These are phyloP conservation scores for Podosphaera xanthii DNA, from an alignment of 2,329 filamentous ascomycete species.

Conservation along the genomic window DNA sequence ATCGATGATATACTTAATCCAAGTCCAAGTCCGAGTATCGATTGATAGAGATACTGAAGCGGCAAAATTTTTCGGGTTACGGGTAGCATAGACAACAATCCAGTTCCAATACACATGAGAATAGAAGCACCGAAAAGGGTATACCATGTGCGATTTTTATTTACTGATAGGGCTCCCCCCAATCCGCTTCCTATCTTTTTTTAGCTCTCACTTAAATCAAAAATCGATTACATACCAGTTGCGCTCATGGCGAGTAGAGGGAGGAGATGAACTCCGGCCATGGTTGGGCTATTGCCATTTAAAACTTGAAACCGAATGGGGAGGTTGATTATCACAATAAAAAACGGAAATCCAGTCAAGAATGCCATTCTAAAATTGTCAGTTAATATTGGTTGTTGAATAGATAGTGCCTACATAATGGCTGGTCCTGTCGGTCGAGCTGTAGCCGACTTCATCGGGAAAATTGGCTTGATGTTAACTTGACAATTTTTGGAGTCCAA, in stretches of 20 bases:
- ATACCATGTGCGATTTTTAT: not conserved
- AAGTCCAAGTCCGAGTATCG: conserved; percentile 1
- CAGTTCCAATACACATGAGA: conserved; percentile 1
- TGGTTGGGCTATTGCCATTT: conserved; percentile 27
- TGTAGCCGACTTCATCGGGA: not conserved
- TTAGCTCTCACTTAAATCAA: not conserved
- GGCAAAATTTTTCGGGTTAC: not conserved
- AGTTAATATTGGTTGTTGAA: not conserved
- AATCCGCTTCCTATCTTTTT: not conserved
- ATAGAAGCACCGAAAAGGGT: not conserved
- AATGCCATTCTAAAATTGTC: conserved; percentile 11
- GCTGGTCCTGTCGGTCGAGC: not conserved
- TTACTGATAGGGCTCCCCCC: not conserved
- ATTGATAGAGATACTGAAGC: conserved; percentile 1
- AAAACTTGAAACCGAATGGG: conserved; percentile 38
- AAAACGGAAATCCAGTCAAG: conserved; percentile 32
- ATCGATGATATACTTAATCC: conserved; percentile 1
- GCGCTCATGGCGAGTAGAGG: conserved; percentile 34
- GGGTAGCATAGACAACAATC: not conserved
- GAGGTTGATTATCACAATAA: conserved; percentile 32
- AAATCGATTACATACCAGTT: conserved; percentile 9
- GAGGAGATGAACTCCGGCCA: conserved; percentile 32
- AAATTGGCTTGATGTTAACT: conserved; percentile 1
- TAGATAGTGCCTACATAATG: not conserved
- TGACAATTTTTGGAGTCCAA: not conserved